Evolutionary conservation across 805 yeast genomes (phyloP), one percentile per base, ranked within the genome.

Genomic region (Candida sonorensis): DNA sequence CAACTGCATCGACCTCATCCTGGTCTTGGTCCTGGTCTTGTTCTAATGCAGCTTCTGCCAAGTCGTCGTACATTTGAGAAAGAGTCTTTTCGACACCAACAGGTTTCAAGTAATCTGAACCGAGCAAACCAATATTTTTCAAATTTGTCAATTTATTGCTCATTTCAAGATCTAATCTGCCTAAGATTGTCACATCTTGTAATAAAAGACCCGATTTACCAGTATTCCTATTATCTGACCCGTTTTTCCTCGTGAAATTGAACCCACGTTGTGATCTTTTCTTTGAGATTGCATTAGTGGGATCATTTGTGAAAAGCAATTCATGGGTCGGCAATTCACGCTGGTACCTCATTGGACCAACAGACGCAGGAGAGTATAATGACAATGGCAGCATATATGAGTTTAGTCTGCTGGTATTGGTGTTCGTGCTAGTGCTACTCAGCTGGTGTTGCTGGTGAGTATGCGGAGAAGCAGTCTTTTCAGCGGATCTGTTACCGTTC

Each of bases 21-120:
- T 33, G 31, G 12, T 32, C 40, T 5, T 29, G 36, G 5, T 21
- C 30, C 2, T 34, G 36, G 8, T 33, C 38, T 14, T 22, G 31
- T 16, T 32, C 32, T 4, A 34, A 33, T 20, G 38, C 27, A 17
- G 38, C 46, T 26, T 47, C 46, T 37, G 46, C 44, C 23, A 34
- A 47, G 36, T 46, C 39, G 30, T 42, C 54, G 16, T 34, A 15
- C 18, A 62, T 33, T 22, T 59, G 62, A 23, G 54, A 54, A 67
- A 76, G 62, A 1, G 83, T 79, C 49, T 67, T 73, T 3, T 64
- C 61, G 8, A 76, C 46, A 0, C 86, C 87, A 9, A 79, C 64
- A 0, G 87, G 86, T 27, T 61, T 61, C 35, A 81, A 47, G 34
- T 60, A 62, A 10, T 61, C 44, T 51, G 60, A 64, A 0, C 84